Conservation (phyloP, 2,329 filamentous ascomycete genomes). For the Aureobasidium uvarum region DNA sequence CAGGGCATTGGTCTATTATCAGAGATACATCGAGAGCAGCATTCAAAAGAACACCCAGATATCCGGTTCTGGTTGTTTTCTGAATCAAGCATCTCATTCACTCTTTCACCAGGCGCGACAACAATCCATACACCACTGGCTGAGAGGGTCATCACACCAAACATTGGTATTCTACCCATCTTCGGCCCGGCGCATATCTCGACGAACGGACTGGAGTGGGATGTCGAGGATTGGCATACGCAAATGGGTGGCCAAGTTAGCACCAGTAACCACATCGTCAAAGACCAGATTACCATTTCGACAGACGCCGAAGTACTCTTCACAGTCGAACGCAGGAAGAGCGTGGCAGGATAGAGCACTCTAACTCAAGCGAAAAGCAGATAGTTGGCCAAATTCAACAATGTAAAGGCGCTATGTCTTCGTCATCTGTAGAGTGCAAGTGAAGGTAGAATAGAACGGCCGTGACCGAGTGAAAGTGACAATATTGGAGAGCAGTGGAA, state of each 20-base stretch:
- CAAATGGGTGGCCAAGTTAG: slow-evolving; percentile 51
- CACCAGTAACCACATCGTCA: slow-evolving; percentile 51
- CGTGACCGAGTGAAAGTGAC: neutral
- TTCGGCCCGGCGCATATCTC: slow-evolving; percentile 75
- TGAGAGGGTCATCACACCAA: slow-evolving; percentile 62
- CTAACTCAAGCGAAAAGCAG: neutral
- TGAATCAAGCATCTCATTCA: slow-evolving; percentile 75
- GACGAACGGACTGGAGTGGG: slow-evolving; percentile 83
- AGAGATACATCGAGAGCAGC: slow-evolving; percentile 64
- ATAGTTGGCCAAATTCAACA: neutral
- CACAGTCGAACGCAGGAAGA: slow-evolving; percentile 43
- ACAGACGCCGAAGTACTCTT: slow-evolving; percentile 49
- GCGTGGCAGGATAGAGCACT: neutral
- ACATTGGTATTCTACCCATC: slow-evolving; percentile 84
- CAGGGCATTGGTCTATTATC: slow-evolving; percentile 88
- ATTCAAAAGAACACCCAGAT: slow-evolving; percentile 40
- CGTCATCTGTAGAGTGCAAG: too few species aligned
- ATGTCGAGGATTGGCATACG: slow-evolving; percentile 76
- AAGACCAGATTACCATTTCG: slow-evolving; percentile 42
- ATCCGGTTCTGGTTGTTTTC: slow-evolving; percentile 71
- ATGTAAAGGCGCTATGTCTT: too few species aligned
- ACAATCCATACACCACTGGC: slow-evolving; percentile 61
- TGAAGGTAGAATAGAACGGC: too few species aligned
- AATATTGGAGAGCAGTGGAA: neutral
- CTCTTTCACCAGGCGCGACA: slow-evolving; percentile 69